Evolutionary conservation across 257 asterid species (phyloP).

Genomic region (Petrea volubilis): DNA sequence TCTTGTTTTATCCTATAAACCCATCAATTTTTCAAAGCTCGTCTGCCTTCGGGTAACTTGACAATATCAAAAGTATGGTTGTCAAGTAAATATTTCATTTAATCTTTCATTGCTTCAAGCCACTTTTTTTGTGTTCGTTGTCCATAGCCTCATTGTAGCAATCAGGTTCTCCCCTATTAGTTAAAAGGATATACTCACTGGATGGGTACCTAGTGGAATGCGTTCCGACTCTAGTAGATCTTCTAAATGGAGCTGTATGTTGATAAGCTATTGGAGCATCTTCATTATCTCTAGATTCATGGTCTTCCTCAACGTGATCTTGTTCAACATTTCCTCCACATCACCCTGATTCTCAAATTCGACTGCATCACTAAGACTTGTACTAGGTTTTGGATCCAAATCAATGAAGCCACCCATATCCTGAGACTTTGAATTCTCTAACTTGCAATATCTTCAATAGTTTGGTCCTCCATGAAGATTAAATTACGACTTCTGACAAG

Average conservation of each 20-base stretch:
- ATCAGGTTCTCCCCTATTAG: background rate
- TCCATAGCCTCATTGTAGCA: too few relatives aligned
- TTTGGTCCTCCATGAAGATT: too few relatives aligned
- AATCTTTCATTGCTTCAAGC: constrained; percentile 6
- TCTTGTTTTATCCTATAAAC: too few relatives aligned
- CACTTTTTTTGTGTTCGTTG: constrained; percentile 1
- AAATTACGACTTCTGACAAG: too few relatives aligned
- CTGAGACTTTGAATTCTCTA: background rate
- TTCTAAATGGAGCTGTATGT: too few relatives aligned
- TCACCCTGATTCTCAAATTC: too few relatives aligned
- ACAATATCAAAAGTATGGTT: too few relatives aligned
- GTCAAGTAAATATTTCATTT: constrained; percentile 14
- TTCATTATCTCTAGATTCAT: background rate
- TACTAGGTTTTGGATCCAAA: background rate
- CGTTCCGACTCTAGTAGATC: background rate
- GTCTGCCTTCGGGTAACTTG: too few relatives aligned
- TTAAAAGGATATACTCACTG: background rate
- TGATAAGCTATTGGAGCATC: too few relatives aligned
- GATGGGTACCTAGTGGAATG: background rate
- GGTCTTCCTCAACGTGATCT: background rate
- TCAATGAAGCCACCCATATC: background rate
- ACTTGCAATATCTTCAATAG: background rate
- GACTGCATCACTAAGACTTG: background rate
- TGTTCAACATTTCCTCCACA: background rate
- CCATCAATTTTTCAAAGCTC: too few relatives aligned